Evolutionary conservation across 805 yeast genomes (phyloP), one percentile per base, ranked within the genome.

Genomic region (Myxozyma melibiosi): DNA sequence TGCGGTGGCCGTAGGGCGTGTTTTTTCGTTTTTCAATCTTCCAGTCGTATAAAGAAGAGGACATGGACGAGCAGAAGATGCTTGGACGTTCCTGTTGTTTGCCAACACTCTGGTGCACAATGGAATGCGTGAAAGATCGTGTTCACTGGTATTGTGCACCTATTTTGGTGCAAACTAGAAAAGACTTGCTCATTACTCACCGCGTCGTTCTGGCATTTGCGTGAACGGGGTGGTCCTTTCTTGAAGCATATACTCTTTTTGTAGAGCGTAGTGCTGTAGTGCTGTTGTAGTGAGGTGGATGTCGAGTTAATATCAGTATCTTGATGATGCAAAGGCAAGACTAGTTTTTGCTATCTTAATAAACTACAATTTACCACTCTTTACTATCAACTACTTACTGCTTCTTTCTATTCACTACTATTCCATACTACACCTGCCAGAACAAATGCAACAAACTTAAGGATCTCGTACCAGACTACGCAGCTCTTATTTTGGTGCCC

Each of bases 61-160:
- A n/a, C n/a, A n/a, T n/a, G n/a, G n/a, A n/a, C n/a, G n/a, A n/a
- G n/a, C n/a, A n/a, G n/a, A n/a, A n/a, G n/a, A n/a, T n/a, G n/a
- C n/a, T n/a, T n/a, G n/a, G n/a, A n/a, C n/a, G n/a, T n/a, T n/a
- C n/a, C n/a, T n/a, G n/a, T n/a, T 74, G 89, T 84, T 88, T 87
- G 91, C 89, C 85, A 83, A 87, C 95, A 88, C 92, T 86, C 94
- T 86, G 94, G 90, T 83, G 85, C 85, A 81, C 78, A 77, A 80
- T 83, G 70, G 54, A 41, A 22, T 45, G 40, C 50, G 40, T 45
- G 22, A 6, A 25, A 11, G 33, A 24, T 18, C 47, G 41, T 16
- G 11, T 44, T 31, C 13, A 16, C 6, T 47, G 16, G 53, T 85
- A 83, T 80, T 80, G 80, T 81, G 84, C 81, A 84, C 91, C 95